phyloP scores from a whole-genome alignment of 2,329 filamentous ascomycete species.

The Blumeria hordei region DNA sequence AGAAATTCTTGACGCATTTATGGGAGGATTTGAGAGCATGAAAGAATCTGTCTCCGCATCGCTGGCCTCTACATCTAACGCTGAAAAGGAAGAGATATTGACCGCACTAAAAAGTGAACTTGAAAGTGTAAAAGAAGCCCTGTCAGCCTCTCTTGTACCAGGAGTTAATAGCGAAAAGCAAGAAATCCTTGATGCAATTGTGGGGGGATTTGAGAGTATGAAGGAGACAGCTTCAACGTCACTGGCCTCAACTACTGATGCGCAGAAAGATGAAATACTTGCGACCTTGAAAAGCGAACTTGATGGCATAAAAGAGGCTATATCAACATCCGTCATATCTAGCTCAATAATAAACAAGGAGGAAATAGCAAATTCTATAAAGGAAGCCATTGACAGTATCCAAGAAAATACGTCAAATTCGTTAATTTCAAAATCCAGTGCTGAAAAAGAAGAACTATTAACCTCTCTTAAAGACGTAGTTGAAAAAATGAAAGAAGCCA shows the following conservation, averaged over 20 bases:
- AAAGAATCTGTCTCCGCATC: not conserved
- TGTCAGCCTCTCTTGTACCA: constrained; percentile 32
- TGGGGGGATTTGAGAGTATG: constrained; percentile 30
- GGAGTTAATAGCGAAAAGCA: constrained; percentile 29
- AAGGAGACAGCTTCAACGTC: not conserved
- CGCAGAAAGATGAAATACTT: constrained; percentile 22
- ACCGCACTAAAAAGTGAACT: constrained; percentile 1
- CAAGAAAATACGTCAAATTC: constrained; percentile 30
- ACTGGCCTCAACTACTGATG: not conserved
- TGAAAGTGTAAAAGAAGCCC: constrained; percentile 27
- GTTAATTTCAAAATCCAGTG: constrained; percentile 19
- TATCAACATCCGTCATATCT: not conserved
- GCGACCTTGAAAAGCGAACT: constrained; percentile 34
- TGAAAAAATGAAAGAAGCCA: constrained; percentile 6
- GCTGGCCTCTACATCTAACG: not conserved
- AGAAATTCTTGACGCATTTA: constrained; percentile 33
- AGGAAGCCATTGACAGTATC: constrained; percentile 45
- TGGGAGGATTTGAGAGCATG: constrained; percentile 31
- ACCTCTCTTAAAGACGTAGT: not conserved
- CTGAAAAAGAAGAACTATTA: not conserved
- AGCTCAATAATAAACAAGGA: constrained; percentile 39
- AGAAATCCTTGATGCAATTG: constrained; percentile 39
- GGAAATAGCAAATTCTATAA: constrained; percentile 73
- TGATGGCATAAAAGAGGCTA: constrained; percentile 19
- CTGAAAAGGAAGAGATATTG: constrained; percentile 3